A percentile compares a stretch with the other conserved stretches of the same genome.
phyloP scores from a whole-genome alignment of 306 rosid species.

The Cicer judaicum region DNA sequence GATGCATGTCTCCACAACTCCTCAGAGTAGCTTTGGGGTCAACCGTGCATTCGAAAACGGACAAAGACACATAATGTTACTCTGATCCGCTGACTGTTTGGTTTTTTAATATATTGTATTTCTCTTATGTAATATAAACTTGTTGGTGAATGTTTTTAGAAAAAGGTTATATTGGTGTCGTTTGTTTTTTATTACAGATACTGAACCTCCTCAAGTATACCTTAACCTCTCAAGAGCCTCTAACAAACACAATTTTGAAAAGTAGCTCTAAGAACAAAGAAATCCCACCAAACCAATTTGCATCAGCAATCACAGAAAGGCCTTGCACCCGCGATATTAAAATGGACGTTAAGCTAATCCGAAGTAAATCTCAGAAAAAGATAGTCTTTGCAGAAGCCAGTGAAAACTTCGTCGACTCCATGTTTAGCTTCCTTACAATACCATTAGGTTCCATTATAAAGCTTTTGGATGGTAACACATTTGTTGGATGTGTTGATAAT shows the following conservation, averaged over 20 bases:
- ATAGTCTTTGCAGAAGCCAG: slow-evolving; percentile 38
- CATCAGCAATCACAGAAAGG: slow-evolving; percentile 25
- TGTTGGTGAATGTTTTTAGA: background rate
- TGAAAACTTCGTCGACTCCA: slow-evolving; percentile 41
- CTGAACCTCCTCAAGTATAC: slow-evolving; percentile 39
- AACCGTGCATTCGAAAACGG: too few relatives aligned
- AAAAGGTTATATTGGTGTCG: background rate
- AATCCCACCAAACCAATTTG: slow-evolving; percentile 8
- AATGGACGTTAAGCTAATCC: slow-evolving; percentile 39
- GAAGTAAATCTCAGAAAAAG: slow-evolving; percentile 37
- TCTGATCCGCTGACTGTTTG: background rate
- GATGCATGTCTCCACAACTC: too few relatives aligned
- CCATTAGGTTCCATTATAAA: slow-evolving; percentile 39
- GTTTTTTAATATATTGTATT: background rate
- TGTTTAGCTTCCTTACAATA: slow-evolving; percentile 42
- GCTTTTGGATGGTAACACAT: slow-evolving; percentile 38
- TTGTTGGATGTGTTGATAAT: slow-evolving; percentile 42
- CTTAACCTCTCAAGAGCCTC: slow-evolving; percentile 36
- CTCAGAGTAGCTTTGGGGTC: too few relatives aligned
- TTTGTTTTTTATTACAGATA: slow-evolving; percentile 31
- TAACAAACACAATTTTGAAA: slow-evolving; percentile 31
- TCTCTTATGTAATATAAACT: background rate
- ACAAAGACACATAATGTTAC: too few relatives aligned
- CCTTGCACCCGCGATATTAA: slow-evolving; percentile 28
- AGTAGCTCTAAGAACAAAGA: slow-evolving; percentile 19